A percentile compares a stretch with the other conserved stretches of the same genome.
Evolutionary conservation across 2,329 filamentous ascomycete species (phyloP).

Genomic region (Aspergillus sp.): DNA sequence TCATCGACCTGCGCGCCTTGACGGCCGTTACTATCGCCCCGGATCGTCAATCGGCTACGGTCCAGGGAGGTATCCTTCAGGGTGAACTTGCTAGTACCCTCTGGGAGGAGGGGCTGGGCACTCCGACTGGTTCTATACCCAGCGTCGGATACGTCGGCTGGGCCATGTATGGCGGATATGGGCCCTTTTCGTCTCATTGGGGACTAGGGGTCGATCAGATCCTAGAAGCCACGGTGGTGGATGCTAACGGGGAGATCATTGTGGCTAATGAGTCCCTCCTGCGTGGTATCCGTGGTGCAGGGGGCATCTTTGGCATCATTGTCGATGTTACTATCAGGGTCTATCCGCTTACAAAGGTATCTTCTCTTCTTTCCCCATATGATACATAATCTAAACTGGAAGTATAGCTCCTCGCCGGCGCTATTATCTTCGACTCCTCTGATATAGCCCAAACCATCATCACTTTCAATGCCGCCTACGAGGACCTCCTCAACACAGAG

Average conservation of each 20-base stretch:
- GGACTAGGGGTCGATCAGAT: constrained; percentile 45
- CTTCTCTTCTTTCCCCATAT: neutral
- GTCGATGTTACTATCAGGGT: constrained; percentile 22
- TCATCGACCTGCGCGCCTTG: constrained; percentile 21
- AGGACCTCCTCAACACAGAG: constrained; percentile 13
- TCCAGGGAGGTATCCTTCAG: constrained; percentile 19
- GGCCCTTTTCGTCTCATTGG: constrained; percentile 28
- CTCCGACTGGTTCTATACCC: constrained; percentile 16
- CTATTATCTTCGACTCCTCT: constrained; percentile 19
- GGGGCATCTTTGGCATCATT: constrained; percentile 24
- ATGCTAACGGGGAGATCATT: constrained; percentile 15
- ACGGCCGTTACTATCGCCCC: constrained; percentile 10
- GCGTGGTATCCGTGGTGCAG: constrained; percentile 21
- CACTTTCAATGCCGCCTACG: constrained; percentile 18
- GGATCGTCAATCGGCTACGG: constrained; percentile 10
- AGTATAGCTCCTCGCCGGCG: constrained; percentile 21
- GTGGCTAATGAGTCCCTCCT: constrained; percentile 17
- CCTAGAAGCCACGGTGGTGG: constrained; percentile 25
- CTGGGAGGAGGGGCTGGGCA: constrained; percentile 12
- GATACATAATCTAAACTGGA: too few species aligned
- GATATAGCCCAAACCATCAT: constrained; percentile 13
- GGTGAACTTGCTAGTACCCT: constrained; percentile 11
- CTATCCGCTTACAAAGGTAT: constrained; percentile 17
- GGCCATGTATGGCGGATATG: constrained; percentile 42
- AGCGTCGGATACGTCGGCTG: constrained; percentile 41